Evolutionary conservation across 1,284 basidiomycete genomes (phyloP).

Genomic region (Trametes hirsuta): DNA sequence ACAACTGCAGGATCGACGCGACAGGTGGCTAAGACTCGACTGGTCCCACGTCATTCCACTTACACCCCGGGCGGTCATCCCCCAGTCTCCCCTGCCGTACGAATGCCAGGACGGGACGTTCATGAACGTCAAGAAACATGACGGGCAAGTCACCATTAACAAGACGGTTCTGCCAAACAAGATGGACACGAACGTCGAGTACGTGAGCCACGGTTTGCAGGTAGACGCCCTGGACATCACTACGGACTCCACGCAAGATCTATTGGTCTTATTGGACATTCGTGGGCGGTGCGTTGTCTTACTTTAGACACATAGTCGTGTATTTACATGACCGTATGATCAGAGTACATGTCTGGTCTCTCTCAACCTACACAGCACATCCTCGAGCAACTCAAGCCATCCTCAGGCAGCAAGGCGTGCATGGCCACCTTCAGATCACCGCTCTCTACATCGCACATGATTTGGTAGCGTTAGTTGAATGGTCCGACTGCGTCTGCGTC

Average conservation of each 20-base stretch:
- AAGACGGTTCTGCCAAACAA: constrained; percentile 2
- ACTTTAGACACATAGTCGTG: not conserved
- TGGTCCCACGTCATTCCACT: constrained; percentile 34
- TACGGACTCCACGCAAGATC: constrained; percentile 62
- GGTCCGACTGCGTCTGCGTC: constrained; percentile 38
- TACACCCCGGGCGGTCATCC: constrained; percentile 29
- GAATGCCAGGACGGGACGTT: constrained; percentile 61
- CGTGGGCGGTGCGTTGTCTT: constrained; percentile 22
- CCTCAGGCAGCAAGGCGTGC: constrained; percentile 33
- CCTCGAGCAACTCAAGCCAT: constrained; percentile 34
- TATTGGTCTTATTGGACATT: constrained; percentile 50
- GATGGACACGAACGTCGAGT: not conserved
- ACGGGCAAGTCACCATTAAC: constrained; percentile 3
- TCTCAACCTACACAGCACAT: constrained; percentile 47
- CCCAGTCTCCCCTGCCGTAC: constrained; percentile 52
- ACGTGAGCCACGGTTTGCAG: constrained; percentile 30
- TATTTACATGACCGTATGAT: not conserved
- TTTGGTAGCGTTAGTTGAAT: constrained; percentile 50
- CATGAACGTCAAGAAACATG: constrained; percentile 38
- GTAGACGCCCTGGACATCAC: constrained; percentile 56
- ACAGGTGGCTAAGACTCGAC: constrained; percentile 44
- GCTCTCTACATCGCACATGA: constrained; percentile 55
- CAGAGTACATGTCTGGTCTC: constrained; percentile 39
- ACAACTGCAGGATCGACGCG: constrained; percentile 41
- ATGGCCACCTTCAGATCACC: constrained; percentile 35